Conservation (phyloP, 106 monocot species). For the Narthecium ossifragum region DNA sequence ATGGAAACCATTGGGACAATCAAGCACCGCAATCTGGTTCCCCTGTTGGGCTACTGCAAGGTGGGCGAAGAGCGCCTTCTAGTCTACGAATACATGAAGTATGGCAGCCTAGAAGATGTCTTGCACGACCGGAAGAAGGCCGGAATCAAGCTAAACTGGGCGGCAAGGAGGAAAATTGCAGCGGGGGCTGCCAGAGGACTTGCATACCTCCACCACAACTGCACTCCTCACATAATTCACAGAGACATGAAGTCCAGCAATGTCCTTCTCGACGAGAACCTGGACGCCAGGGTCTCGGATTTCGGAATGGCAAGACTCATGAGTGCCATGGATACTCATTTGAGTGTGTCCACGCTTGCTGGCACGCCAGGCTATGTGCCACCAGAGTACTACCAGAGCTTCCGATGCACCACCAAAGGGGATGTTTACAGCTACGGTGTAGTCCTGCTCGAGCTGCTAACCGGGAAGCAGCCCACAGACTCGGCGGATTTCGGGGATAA, state of each 20-base stretch:
- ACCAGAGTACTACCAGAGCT: conserved; percentile 94
- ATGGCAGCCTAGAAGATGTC: conserved; percentile 83
- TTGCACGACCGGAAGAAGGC: conserved; percentile 45
- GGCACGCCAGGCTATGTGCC: conserved; percentile 93
- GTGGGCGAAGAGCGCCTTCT: conserved; percentile 74
- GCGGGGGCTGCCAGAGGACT: conserved; percentile 75
- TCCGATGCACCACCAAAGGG: conserved; percentile 86
- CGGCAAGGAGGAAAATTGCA: conserved; percentile 60
- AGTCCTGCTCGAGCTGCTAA: conserved; percentile 75
- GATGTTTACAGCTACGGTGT: conserved; percentile 96
- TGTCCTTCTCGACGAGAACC: conserved; percentile 62
- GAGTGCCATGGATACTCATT: conserved; percentile 80
- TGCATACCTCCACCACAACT: conserved; percentile 89
- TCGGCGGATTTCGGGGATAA: conserved; percentile 83
- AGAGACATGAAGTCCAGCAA: conserved; percentile 97
- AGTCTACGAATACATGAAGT: conserved; percentile 85
- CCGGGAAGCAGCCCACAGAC: conserved; percentile 64
- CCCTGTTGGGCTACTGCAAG: conserved; percentile 75
- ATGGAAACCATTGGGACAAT: conserved; percentile 95
- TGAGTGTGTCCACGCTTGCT: conserved; percentile 76
- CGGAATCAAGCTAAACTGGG: conserved; percentile 60
- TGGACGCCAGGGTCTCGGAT: conserved; percentile 86
- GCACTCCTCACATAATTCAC: conserved; percentile 96
- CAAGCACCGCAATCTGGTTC: conserved; percentile 85
- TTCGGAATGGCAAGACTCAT: conserved; percentile 92